Base-by-base conservation (phyloP, 208 protist species). In the Crithidia sp. region DNA sequence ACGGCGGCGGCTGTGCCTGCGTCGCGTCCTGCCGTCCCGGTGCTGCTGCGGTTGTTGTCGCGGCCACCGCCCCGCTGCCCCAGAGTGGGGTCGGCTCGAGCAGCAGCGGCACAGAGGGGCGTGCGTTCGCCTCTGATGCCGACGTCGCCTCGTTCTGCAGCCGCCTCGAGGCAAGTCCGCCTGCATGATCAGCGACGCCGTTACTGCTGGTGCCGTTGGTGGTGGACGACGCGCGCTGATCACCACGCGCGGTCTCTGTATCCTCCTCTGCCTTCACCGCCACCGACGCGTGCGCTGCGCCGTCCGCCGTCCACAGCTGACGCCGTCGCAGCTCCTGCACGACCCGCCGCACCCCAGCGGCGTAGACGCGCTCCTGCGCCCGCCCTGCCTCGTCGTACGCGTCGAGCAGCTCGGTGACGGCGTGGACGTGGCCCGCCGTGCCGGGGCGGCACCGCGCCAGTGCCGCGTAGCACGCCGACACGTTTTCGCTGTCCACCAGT, bases 391-490 rank as follows among this genome's bases (percentile, higher is more conserved):
- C 53, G 39, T 91, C 88, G 43, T 74, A 83, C 41, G 81, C 40
- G 5, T 65, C 67, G 19, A 93, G 74, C 62, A 89, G 53, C 3
- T 71, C 59, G 5, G 80, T 59, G 5, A 83, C 79, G 3, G 77
- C 88, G 12, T 60, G 36, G 16, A 93, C 84, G 67, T 91, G 88
- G 17, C 67, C 86, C 41, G 57, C 44, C 37, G 81, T 86, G 36
- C 84, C 85, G 0, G 84, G 81, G 3, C 71, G 79, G 41, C 78
- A 69, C 12, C 53, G 12, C 4, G 57, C 9, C 17, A 88, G 14
- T 10, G 40, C 43, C 17, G 66, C 71, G 50, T 73, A 67, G 62
- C 74, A 63, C 7, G 37, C 43, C 17, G 77, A 47, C 10, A 76
- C 49, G n/a, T 60, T 39, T 52, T 40, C 57, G 7, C 58, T 16